These are phyloP conservation scores for Thymus quinquecostatus DNA, from an alignment of 257 asterid species.

Conservation along the genomic window DNA sequence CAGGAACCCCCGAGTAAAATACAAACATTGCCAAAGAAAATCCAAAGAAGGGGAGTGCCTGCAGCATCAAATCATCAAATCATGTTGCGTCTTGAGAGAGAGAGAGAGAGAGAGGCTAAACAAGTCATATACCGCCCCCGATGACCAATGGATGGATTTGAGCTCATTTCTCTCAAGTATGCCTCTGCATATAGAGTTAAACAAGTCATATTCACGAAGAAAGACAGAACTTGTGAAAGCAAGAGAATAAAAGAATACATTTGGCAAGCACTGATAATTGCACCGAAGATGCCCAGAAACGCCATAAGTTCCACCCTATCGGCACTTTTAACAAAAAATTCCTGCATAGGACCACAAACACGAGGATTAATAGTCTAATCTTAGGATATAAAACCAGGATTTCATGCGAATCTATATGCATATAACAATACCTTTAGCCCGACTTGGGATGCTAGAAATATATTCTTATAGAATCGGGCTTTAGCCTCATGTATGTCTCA, in stretches of 20 bases:
- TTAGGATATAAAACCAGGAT: background rate
- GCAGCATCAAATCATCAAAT: constrained; percentile 33
- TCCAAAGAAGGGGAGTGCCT: constrained; percentile 88
- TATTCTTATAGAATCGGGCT: background rate
- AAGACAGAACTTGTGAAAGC: background rate
- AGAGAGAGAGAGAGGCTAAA: constrained; percentile 5
- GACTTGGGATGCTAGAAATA: background rate
- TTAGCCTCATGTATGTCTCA: background rate
- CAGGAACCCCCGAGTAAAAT: constrained; percentile 84
- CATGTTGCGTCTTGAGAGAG: background rate
- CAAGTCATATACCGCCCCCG: constrained; percentile 65
- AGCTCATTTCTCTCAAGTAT: constrained; percentile 86
- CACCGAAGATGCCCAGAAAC: constrained; percentile 90
- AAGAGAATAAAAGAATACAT: constrained; percentile 61
- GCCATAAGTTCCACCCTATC: constrained; percentile 93
- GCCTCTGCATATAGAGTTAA: constrained; percentile 59
- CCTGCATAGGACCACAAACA: constrained; percentile 52
- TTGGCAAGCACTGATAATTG: constrained; percentile 82
- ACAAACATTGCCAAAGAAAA: constrained; percentile 89
- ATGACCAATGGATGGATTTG: constrained; percentile 73
- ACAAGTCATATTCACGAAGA: constrained; percentile 17
- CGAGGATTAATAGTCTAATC: background rate
- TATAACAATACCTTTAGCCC: background rate
- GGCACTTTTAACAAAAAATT: constrained; percentile 78
- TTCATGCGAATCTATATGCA: background rate